Conservation (phyloP, 495 filamentous ascomycete species). For the Jackrogersella minutella region DNA sequence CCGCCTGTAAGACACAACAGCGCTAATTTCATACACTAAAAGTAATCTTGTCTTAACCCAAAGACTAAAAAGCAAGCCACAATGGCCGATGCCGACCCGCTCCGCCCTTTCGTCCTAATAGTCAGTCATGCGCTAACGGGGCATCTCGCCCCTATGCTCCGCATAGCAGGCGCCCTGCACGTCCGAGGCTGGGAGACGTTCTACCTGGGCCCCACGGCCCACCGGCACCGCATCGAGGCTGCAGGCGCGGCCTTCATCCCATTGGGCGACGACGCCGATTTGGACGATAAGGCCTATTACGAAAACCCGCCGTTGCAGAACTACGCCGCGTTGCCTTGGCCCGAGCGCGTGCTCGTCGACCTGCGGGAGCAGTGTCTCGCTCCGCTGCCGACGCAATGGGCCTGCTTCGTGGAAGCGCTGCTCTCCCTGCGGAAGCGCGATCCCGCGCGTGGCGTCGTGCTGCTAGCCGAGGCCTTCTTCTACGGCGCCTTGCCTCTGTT, state of each 20-base stretch:
- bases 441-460: conserved; percentile 36
- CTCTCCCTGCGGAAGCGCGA: conserved; percentile 25
- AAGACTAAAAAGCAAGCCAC: neutral
- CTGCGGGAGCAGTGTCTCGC: conserved; percentile 34
- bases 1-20: neutral
- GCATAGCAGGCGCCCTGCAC: conserved; percentile 42
- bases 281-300: conserved; percentile 39
- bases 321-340: conserved; percentile 25
- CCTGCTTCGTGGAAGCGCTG: conserved; percentile 37
- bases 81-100: conserved; percentile 1
- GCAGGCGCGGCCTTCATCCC: conserved; percentile 46
- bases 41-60: too few relatives aligned
- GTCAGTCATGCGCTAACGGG: conserved; percentile 43
- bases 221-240: conserved; percentile 38
- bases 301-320: conserved; percentile 8
- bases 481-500: conserved; percentile 39
- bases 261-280: conserved; percentile 40
- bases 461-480: conserved; percentile 46
- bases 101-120: conserved; percentile 45
- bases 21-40: too few relatives aligned
- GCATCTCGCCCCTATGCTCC: conserved; percentile 44
- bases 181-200: conserved; percentile 38
- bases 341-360: conserved; percentile 39
- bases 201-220: conserved; percentile 46
- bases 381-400: conserved; percentile 40